Evolutionary conservation across 441 rosid genomes (phyloP).

Genomic region (Mallotus repandus): DNA sequence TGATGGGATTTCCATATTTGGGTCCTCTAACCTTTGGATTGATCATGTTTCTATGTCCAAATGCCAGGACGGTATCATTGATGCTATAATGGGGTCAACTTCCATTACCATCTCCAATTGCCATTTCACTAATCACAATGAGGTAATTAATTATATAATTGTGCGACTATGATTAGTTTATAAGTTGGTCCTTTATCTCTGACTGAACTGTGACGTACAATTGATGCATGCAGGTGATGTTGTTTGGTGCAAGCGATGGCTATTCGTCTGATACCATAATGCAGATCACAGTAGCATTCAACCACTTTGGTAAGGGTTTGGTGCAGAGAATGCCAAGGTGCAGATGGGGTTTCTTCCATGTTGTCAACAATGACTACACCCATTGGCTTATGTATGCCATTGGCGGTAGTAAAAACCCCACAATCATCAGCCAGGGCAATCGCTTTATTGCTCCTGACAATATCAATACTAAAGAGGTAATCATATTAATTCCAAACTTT

Average conservation of each 20-base stretch:
- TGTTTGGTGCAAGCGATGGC: conserved; percentile 61
- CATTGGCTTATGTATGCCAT: conserved; percentile 81
- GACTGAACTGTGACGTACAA: too few species aligned
- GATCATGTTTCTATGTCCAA: conserved; percentile 73
- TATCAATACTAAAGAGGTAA: conserved; percentile 6
- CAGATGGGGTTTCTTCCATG: conserved; percentile 71
- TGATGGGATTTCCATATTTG: conserved; percentile 70
- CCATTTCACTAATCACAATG: conserved; percentile 69
- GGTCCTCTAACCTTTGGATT: conserved; percentile 60
- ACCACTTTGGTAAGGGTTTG: conserved; percentile 77
- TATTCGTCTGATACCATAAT: conserved; percentile 40
- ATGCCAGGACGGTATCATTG: conserved; percentile 70
- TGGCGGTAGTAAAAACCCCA: conserved; percentile 65
- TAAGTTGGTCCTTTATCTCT: too few species aligned
- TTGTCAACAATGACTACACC: conserved; percentile 81
- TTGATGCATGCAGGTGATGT: conserved; percentile 45
- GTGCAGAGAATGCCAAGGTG: conserved; percentile 88
- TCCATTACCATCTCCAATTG: conserved; percentile 79
- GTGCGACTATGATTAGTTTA: too few species aligned
- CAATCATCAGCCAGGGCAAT: conserved; percentile 74
- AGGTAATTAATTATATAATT: conserved; percentile 33
- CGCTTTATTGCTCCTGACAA: conserved; percentile 58
- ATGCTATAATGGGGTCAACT: conserved; percentile 65
- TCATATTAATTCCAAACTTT: neutral
- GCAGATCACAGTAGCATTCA: conserved; percentile 87